phyloP scores from a whole-genome alignment of 768 basidiomycete species.

The Suillus alpinus region DNA sequence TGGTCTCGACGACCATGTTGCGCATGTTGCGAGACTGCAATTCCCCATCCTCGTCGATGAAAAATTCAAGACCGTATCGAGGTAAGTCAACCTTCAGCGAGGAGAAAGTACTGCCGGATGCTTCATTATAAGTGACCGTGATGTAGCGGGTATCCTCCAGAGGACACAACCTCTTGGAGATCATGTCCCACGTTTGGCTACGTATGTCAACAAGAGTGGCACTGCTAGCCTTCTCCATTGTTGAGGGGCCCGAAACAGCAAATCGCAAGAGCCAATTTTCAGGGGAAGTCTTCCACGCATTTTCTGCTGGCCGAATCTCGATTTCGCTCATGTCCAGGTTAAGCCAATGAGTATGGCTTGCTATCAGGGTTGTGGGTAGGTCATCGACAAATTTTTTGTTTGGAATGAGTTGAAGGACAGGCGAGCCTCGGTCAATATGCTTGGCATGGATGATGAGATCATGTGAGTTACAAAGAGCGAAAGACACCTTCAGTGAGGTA shows the following conservation, averaged over 20 bases:
- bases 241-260: constrained; percentile 9
- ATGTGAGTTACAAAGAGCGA: constrained; percentile 12
- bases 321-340: constrained; percentile 20
- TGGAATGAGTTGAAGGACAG: constrained; percentile 24
- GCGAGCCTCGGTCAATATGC: background rate
- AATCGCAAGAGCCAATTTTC: constrained; percentile 27
- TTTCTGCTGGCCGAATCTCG: constrained; percentile 27
- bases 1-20: constrained; percentile 40
- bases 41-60: constrained; percentile 27
- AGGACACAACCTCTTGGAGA: constrained; percentile 20
- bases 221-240: constrained; percentile 1
- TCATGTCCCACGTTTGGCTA: constrained; percentile 26
- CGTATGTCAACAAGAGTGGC: constrained; percentile 24
- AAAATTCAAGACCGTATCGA: constrained; percentile 41
- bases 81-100: constrained; percentile 34
- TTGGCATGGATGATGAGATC: constrained; percentile 21
- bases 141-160: constrained; percentile 25
- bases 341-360: constrained; percentile 30
- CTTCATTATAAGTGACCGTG: constrained; percentile 13
- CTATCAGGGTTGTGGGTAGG: constrained; percentile 22
- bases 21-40: constrained; percentile 41
- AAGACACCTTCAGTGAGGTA: constrained; percentile 20
- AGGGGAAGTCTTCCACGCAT: constrained; percentile 21
- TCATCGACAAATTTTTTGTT: constrained; percentile 20
- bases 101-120: background rate